Evolutionary conservation across 1,139 yeast species (phyloP), one percentile per base, ranked within the genome.

Genomic region (Lodderomyces beijingensis): DNA sequence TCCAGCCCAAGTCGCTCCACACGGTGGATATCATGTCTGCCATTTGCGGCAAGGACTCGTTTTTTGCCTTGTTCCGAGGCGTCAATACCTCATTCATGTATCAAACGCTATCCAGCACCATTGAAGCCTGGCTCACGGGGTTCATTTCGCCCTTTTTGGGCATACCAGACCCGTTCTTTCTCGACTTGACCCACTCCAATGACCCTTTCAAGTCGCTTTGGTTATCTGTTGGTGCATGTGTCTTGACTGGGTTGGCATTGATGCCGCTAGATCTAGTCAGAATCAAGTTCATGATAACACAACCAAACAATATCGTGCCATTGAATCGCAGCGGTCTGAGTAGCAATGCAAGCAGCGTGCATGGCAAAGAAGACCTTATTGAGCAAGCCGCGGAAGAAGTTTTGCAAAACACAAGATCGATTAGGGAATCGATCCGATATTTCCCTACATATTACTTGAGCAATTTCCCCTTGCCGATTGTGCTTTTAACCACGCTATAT

Each of bases 41-140:
- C 1, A 59, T 89, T 28, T 67, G 80, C 37, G 66, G 82, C 8
- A 75, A 76, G 43, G 96, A 87, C 48, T 96, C 97, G 0, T 78
- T 87, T 1, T 65, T 79, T 50, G 95, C 96, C 1, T 61, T 87
- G 18, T 85, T 94, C 74, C 72, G 93, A 47, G 95, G 95, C 3
- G 70, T 86, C 28, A 88, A 91, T 53, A 86, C 96, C 1, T 71
- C 95, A 1, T 89, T 88, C 51, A 67, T 91, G 21, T 73, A 83
- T 51, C 82, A 75, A 38, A 83, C 95, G 0, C 64, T 88, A 27
- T 75, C 83, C 1, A 77, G 79, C 37, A 84, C 95, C 1, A 64
- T 88, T 32, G 94, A 86, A 50, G 88, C 96, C 1, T 89, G 97
- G 96, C 68, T 87, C 28, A 81, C 94, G 0, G 96, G 96, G 5